A percentile compares a stretch with the other conserved stretches of the same genome.
phyloP scores from a whole-genome alignment of 2,329 filamentous ascomycete genomes.

The Dactylellina leptospora region DNA sequence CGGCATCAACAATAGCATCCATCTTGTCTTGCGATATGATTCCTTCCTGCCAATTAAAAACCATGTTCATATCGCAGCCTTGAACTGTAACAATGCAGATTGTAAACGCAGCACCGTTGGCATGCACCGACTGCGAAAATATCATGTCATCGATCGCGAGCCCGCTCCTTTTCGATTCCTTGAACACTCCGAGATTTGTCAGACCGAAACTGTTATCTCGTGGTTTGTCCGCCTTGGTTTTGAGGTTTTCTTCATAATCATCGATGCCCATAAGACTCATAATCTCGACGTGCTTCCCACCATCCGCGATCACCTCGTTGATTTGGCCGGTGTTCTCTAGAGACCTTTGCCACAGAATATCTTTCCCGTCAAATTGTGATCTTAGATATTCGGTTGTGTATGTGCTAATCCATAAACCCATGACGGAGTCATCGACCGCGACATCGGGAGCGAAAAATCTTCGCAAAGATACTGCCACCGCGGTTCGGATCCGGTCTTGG shows the following conservation, averaged over 20 bases:
- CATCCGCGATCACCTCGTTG: conserved; percentile 17
- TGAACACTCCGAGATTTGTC: conserved; percentile 33
- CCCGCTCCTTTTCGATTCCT: not conserved
- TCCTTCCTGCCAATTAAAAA: conserved; percentile 43
- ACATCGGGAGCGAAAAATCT: conserved; percentile 27
- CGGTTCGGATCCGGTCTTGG: conserved; percentile 28
- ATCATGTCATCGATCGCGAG: conserved; percentile 30
- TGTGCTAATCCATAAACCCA: conserved; percentile 40
- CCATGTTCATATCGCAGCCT: conserved; percentile 38
- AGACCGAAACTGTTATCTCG: conserved; percentile 40
- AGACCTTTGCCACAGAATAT: conserved; percentile 7
- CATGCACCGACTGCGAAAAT: conserved; percentile 33
- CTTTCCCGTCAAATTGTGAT: conserved; percentile 21
- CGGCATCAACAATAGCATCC: conserved; percentile 8
- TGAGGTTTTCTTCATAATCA: conserved; percentile 29
- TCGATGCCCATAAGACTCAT: conserved; percentile 35
- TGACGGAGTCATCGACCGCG: conserved; percentile 32
- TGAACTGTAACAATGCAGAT: conserved; percentile 37
- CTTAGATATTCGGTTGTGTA: conserved; percentile 33
- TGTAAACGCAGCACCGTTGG: conserved; percentile 36
- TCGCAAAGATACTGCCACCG: conserved; percentile 40
- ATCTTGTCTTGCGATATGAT: conserved; percentile 15
- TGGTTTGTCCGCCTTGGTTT: conserved; percentile 18
- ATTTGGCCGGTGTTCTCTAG: conserved; percentile 28
- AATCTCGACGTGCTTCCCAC: conserved; percentile 31